Conservation (phyloP, 1,284 basidiomycete genomes). For the Melampsora larici-populina region DNA sequence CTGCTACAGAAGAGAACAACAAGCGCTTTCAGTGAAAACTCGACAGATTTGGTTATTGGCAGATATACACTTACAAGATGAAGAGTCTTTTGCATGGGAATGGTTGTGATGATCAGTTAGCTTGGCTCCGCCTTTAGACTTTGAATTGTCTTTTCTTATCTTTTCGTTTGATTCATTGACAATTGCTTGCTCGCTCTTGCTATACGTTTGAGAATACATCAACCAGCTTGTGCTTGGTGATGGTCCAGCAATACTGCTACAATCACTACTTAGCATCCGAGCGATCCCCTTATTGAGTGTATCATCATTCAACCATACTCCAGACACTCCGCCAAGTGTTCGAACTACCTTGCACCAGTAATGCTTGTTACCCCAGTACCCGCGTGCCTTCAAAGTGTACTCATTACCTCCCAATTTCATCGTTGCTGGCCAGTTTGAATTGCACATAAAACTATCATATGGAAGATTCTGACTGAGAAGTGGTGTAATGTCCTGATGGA, state of each 20-base stretch:
- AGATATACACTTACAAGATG: too few species aligned
- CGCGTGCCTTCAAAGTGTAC: not conserved
- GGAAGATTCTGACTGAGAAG: not conserved
- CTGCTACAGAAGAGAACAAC: too few species aligned
- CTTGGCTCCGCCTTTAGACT: too few species aligned
- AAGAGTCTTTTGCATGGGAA: too few species aligned
- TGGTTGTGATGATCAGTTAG: too few species aligned
- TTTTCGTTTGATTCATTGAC: too few species aligned
- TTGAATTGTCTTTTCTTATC: too few species aligned
- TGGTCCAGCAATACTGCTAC: slow-evolving; percentile 3
- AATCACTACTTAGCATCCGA: not conserved
- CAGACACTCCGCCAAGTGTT: too few species aligned
- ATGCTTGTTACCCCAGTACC: slow-evolving; percentile 4
- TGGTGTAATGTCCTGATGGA: not conserved
- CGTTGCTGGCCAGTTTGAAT: not conserved
- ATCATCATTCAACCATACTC: slow-evolving; percentile 11
- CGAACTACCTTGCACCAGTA: too few species aligned
- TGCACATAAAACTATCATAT: not conserved
- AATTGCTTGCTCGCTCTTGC: not conserved
- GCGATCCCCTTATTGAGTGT: not conserved
- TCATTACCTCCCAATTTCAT: not conserved
- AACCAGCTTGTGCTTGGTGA: not conserved
- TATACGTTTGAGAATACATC: not conserved
- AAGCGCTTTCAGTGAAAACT: too few species aligned
- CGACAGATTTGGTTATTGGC: too few species aligned